Percentiles rank a stretch among this genome's conserved stretches.
These are phyloP conservation scores for Myxozyma geophila DNA, from an alignment of 805 yeast species.

Conservation along the genomic window DNA sequence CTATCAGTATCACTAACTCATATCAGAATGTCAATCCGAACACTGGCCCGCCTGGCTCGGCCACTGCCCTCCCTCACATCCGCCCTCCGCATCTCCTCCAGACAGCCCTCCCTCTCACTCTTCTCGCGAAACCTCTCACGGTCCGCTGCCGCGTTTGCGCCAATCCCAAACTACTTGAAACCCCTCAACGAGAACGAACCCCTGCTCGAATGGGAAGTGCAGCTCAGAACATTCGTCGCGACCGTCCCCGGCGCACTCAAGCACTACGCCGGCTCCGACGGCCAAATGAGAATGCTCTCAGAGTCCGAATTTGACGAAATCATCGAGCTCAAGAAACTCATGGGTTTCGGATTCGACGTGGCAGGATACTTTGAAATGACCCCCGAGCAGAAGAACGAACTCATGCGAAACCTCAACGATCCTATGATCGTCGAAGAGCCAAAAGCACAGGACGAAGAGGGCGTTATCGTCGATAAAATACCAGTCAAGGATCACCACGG, in stretches of 20 bases:
- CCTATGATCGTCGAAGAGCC: slow-evolving; percentile 1
- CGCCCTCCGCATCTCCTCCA: no score
- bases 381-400: slow-evolving; percentile 3
- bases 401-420: background rate
- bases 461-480: slow-evolving; percentile 76
- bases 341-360: slow-evolving; percentile 2
- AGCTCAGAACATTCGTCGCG: slow-evolving; percentile 49
- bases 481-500: slow-evolving; percentile 83
- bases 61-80: background rate
- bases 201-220: slow-evolving; percentile 34
- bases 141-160: background rate
- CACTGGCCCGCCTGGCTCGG: slow-evolving; percentile 3
- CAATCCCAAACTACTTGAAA: slow-evolving; percentile 6
- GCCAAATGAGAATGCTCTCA: slow-evolving; percentile 68
- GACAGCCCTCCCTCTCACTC: background rate
- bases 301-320: slow-evolving; percentile 74
- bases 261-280: slow-evolving; percentile 75
- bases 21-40: background rate
- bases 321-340: slow-evolving; percentile 46
- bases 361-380: slow-evolving; percentile 9
- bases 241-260: slow-evolving; percentile 66
- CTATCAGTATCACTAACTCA: background rate
- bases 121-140: background rate
- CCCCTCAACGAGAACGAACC: slow-evolving; percentile 26
- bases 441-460: slow-evolving; percentile 46